These are phyloP conservation scores for Acacia crassicarpa DNA, from an alignment of 306 rosid species.

Conservation along the genomic window DNA sequence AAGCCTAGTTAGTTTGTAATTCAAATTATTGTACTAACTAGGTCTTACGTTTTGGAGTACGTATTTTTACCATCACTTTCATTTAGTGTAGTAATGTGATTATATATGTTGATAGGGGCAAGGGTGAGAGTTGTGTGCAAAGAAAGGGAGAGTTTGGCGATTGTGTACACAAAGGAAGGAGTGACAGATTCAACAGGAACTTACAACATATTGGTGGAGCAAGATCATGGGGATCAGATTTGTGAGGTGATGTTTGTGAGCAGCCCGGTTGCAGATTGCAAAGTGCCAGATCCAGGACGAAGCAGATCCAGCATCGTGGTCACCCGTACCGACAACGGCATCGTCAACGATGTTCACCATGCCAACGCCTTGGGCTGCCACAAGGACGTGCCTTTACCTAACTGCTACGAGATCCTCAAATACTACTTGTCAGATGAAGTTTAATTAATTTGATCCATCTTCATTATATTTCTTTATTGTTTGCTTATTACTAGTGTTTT, in stretches of 20 bases:
- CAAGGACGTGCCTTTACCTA: conserved; percentile 43
- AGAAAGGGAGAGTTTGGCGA: conserved; percentile 39
- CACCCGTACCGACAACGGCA: conserved; percentile 55
- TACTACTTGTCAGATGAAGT: conserved; percentile 46
- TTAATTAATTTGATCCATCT: neutral
- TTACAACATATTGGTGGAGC: conserved; percentile 44
- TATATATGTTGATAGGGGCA: conserved; percentile 41
- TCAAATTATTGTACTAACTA: too few species aligned
- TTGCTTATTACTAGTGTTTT: neutral
- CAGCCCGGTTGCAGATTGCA: conserved; percentile 54
- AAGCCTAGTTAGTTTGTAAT: too few species aligned
- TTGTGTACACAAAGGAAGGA: conserved; percentile 43
- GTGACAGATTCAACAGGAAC: conserved; percentile 51
- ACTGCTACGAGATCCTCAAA: conserved; percentile 44
- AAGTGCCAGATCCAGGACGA: conserved; percentile 48
- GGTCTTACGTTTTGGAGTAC: too few species aligned
- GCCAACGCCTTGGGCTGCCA: conserved; percentile 72
- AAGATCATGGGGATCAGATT: conserved; percentile 61
- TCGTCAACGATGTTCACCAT: conserved; percentile 39
- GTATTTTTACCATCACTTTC: too few species aligned
- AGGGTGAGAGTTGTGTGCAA: conserved; percentile 58
- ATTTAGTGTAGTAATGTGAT: too few species aligned
- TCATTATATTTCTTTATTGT: neutral
- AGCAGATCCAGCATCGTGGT: conserved; percentile 50
- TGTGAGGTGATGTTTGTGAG: conserved; percentile 44